phyloP scores from a whole-genome alignment of 106 monocot species.

The Dactylorhiza incarnata region DNA sequence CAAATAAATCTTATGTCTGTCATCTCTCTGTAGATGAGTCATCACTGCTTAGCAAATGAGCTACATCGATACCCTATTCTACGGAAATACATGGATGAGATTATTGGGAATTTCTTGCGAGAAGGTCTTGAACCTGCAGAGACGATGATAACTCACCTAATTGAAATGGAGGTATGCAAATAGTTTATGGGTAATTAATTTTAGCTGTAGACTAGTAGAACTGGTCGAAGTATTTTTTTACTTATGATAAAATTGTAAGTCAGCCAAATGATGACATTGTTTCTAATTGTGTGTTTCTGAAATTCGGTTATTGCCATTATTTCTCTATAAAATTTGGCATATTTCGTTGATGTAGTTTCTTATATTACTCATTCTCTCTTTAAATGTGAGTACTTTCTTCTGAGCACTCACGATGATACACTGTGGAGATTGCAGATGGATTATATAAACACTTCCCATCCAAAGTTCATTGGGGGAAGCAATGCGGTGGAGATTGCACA shows the following conservation, averaged over 20 bases:
- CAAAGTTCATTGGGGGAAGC: constrained; percentile 89
- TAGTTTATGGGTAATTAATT: neutral
- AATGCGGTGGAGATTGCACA: constrained; percentile 88
- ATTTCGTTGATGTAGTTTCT: no score
- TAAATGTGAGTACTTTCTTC: neutral
- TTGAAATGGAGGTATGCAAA: constrained; percentile 91
- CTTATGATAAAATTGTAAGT: neutral
- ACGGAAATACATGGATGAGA: constrained; percentile 87
- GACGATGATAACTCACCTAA: constrained; percentile 90
- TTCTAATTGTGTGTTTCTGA: no score
- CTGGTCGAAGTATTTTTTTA: no score
- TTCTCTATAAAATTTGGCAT: no score
- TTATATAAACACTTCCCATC: constrained; percentile 98
- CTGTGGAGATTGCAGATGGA: constrained; percentile 63
- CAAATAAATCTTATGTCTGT: neutral
- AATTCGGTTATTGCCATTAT: no score
- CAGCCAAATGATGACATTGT: neutral
- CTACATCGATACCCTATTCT: constrained; percentile 88
- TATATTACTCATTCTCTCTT: neutral
- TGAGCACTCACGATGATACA: neutral
- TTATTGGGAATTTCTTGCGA: constrained; percentile 81
- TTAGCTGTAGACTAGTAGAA: no score
- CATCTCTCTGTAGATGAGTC: constrained; percentile 61
- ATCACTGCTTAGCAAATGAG: constrained; percentile 71
- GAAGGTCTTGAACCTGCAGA: constrained; percentile 93